Evolutionary conservation across 2,329 filamentous ascomycete species (phyloP), one percentile per base, ranked within the genome.

Genomic region (Penicillium sp.): DNA sequence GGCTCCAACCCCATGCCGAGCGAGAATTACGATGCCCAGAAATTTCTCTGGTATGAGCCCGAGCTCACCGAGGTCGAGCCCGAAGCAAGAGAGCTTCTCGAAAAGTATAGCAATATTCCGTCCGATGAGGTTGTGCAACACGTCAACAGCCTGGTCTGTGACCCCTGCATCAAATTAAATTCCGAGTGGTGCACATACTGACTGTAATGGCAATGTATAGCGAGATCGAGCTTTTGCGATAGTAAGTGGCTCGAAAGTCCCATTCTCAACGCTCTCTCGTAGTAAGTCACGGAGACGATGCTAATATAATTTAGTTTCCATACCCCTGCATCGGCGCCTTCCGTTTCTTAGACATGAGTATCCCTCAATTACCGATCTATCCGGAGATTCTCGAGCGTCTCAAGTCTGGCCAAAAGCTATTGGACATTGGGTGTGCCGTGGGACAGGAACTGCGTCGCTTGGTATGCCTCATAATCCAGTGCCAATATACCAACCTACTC

Each of bases 291-390:
- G n/a, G n/a, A 24, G 30, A 5, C 28, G 3, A 42, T 19, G 17
- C 42, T 49, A 24, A 35, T 38, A 4, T 6, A 10, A 0, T 37
- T 13, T 17, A 69, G 67, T 71, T 70, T 47, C 70, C 69, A 0
- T 72, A 72, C 28, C 66, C 70, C 10, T 72, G 69, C 45, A 67
- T 71, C 37, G 68, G 70, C 3, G 60, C 61, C 35, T 70, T 68
- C 51, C 59, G 63, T 2, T 72, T 72, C 30, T 50, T 72, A 12
- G 68, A 71, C 3, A 55, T 72, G 53, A 67, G 62, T 26, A 65
- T 70, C n/a, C 59, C 64, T 3, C 47, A 66, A 12, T 66, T 63
- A 2, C 69, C 66, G 1, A 56, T 60, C 13, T 72, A 71, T 45
- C 45, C 63, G 1, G 68, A 71, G 28, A 51, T 72, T 17, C 60